Conservation (phyloP, 2,329 filamentous ascomycete genomes). For the Apiospora aurea region DNA sequence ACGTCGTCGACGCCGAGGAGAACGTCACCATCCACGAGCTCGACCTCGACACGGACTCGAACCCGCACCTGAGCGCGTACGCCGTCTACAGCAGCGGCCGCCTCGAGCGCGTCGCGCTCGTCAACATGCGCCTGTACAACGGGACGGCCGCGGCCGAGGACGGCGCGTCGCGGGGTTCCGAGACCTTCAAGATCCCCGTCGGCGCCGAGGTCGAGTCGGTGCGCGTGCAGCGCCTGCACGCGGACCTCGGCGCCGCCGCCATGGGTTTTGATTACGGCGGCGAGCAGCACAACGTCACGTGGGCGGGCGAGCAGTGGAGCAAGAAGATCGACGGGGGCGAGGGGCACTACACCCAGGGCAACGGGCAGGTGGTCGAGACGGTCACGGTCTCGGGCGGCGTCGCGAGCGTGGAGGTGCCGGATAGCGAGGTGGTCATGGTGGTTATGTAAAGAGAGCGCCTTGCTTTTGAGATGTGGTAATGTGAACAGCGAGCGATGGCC, state of each 20-base stretch:
- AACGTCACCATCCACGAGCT: constrained; percentile 9
- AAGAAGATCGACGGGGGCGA: constrained; percentile 31
- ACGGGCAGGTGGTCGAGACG: neutral
- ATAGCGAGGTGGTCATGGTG: constrained; percentile 26
- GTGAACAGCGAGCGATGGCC: neutral
- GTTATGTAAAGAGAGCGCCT: neutral
- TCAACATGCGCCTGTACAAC: constrained; percentile 27
- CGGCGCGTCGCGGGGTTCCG: neutral
- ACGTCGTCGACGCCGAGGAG: neutral
- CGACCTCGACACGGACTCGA: neutral
- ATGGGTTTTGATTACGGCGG: constrained; percentile 36
- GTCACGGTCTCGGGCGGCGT: constrained; percentile 10
- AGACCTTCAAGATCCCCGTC: constrained; percentile 15
- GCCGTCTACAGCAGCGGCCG: constrained; percentile 24
- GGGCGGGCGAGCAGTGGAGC: constrained; percentile 36
- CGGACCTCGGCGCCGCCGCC: constrained; percentile 31
- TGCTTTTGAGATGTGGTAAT: too few relatives aligned
- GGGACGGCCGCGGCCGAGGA: neutral
- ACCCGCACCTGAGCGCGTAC: constrained; percentile 26
- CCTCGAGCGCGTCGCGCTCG: constrained; percentile 24
- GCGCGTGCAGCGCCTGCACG: constrained; percentile 28
- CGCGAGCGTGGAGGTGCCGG: constrained; percentile 26
- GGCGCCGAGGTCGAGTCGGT: neutral
- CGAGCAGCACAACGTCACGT: constrained; percentile 38
- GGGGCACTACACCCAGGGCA: constrained; percentile 22